Percentiles rank a stretch among this genome's conserved stretches.
phyloP scores from a whole-genome alignment of 768 basidiomycete genomes.

The Leccinum aurantiacum region DNA sequence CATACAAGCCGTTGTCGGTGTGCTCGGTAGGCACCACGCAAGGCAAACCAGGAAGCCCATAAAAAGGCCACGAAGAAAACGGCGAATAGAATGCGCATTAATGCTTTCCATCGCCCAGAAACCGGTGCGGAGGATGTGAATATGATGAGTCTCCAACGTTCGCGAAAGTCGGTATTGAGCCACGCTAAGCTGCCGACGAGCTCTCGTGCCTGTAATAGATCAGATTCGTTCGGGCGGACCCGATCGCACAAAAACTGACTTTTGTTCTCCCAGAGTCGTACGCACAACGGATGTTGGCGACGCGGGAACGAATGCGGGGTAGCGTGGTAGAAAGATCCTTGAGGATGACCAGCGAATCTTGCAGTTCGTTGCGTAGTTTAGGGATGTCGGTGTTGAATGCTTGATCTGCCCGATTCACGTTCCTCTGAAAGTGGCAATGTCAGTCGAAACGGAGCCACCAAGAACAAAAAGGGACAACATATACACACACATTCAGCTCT shows the following conservation, averaged over 20 bases:
- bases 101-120: conserved; percentile 65
- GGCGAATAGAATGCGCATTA: conserved; percentile 61
- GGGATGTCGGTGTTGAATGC: conserved; percentile 61
- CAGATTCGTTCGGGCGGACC: not conserved
- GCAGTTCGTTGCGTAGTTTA: conserved; percentile 57
- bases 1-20: conserved; percentile 75
- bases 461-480: not conserved
- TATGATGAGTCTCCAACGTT: conserved; percentile 71
- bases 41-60: conserved; percentile 58
- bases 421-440: conserved; percentile 42
- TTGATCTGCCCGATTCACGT: conserved; percentile 56
- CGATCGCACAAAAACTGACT: conserved; percentile 36
- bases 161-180: conserved; percentile 78
- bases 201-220: conserved; percentile 51
- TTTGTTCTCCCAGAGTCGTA: conserved; percentile 74
- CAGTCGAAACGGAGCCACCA: not conserved
- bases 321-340: conserved; percentile 56
- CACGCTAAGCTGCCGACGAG: conserved; percentile 67
- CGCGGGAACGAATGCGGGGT: conserved; percentile 60
- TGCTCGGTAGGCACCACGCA: conserved; percentile 68
- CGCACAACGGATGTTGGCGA: conserved; percentile 58
- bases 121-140: conserved; percentile 74
- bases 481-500: conserved; percentile 53
- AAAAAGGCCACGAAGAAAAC: conserved; percentile 56
- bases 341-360: conserved; percentile 58